Evolutionary conservation across 2,329 filamentous ascomycete species (phyloP), one percentile per base, ranked within the genome.

Genomic region (Colletotrichum eremochloae): DNA sequence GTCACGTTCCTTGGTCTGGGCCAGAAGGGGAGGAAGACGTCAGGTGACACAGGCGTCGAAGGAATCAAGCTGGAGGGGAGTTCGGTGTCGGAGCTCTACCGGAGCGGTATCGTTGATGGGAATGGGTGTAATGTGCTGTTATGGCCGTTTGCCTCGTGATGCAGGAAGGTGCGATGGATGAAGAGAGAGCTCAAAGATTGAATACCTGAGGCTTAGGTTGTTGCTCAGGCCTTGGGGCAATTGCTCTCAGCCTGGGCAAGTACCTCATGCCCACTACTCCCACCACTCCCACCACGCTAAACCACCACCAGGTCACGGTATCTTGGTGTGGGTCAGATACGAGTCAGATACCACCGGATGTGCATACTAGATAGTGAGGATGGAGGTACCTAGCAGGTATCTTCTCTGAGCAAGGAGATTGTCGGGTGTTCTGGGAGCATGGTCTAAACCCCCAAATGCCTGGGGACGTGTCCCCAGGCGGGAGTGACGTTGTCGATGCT

Each of bases 401-500:
- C 58, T 24, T 31, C 46, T 7, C 53, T 55, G 66, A 70, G 69
- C 66, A 67, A 68, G 71, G 38, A 42, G 60, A 76, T 69, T 66
- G 61, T 67, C 63, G 64, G 65, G 72, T 24, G 55, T 57, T 61
- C 67, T 68, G 46, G 42, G 33, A 68, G 58, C 65, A 42, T 71
- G 42, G 69, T 64, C 42, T 66, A 46, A 31, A 36, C 38, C 42
- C 50, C 42, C 55, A 44, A 71, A 62, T 53, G 60, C 64, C 64
- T 48, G 53, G 40, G 68, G 42, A 56, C 68, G 50, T 58, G 68
- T 58, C 55, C 55, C 61, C 29, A 73, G 65, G 31, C 50, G 57
- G 62, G 65, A 79, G 79, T 80, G 79, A 80, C 79, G 79, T 79
- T 80, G 77, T 79, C 79, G 77, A 80, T 80, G 79, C 77, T 80